Percentiles rank a stretch among this genome's conserved stretches.
Conservation (phyloP, 2,329 filamentous ascomycete species). For the Aspergillus chevalieri region DNA sequence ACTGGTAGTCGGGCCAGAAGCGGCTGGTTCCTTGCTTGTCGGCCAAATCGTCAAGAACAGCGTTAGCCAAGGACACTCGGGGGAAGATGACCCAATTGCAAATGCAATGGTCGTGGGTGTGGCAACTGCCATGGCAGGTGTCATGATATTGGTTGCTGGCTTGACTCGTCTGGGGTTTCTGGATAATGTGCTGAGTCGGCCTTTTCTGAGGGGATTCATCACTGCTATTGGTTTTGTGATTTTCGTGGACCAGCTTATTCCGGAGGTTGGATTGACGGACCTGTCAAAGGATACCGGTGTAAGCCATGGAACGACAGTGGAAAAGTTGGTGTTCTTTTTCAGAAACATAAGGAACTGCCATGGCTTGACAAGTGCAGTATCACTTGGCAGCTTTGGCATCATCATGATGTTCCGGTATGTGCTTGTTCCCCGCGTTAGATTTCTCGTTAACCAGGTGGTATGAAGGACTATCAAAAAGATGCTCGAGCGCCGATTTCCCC, state of each 20-base stretch:
- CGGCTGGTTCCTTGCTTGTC: slow-evolving; percentile 82
- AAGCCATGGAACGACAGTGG: slow-evolving; percentile 75
- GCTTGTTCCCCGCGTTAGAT: not conserved
- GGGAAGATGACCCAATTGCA: slow-evolving; percentile 60
- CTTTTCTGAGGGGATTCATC: slow-evolving; percentile 92
- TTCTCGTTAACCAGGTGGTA: not conserved
- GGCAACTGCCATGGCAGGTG: slow-evolving; percentile 78
- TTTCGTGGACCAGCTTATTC: slow-evolving; percentile 87
- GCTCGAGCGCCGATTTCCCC: slow-evolving; percentile 71
- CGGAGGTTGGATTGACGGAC: slow-evolving; percentile 71
- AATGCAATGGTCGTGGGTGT: slow-evolving; percentile 83
- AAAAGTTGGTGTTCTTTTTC: slow-evolving; percentile 77
- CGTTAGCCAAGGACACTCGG: slow-evolving; percentile 61
- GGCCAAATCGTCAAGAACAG: slow-evolving; percentile 77
- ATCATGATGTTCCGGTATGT: slow-evolving; percentile 84
- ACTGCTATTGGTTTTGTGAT: slow-evolving; percentile 96
- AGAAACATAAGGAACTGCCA: slow-evolving; percentile 62
- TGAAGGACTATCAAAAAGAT: slow-evolving; percentile 70
- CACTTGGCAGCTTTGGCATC: slow-evolving; percentile 71
- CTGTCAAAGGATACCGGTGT: slow-evolving; percentile 58
- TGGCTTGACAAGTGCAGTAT: slow-evolving; percentile 67
- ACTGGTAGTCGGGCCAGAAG: slow-evolving; percentile 92
- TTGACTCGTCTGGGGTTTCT: slow-evolving; percentile 81
- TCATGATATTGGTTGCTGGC: slow-evolving; percentile 81
- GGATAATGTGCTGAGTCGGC: slow-evolving; percentile 87